Conservation (phyloP, 768 basidiomycete species). For the Termitomyces sp. region DNA sequence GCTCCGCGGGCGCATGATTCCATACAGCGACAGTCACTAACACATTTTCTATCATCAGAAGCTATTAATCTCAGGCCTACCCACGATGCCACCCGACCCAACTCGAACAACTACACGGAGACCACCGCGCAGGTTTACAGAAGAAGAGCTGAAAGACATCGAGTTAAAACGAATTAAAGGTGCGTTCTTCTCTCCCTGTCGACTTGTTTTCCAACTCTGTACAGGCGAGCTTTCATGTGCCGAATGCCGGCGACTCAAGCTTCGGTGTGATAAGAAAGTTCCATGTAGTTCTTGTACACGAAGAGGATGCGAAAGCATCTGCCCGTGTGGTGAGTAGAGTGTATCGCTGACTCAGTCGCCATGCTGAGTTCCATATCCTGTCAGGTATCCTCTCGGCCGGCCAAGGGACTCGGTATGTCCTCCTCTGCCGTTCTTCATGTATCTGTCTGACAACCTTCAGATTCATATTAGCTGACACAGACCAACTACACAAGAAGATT, state of each 20-base stretch:
- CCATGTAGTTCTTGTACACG: conserved; percentile 47
- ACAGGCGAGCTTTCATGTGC: conserved; percentile 49
- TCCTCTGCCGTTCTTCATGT: neutral
- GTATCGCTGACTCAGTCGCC: neutral
- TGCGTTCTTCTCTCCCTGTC: conserved; percentile 14
- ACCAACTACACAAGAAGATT: conserved; percentile 61
- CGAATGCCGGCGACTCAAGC: conserved; percentile 45
- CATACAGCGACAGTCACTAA: neutral
- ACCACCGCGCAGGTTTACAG: conserved; percentile 37
- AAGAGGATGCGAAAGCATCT: conserved; percentile 59
- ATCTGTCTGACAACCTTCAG: conserved; percentile 21
- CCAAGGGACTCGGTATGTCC: conserved; percentile 41
- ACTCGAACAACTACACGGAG: conserved; percentile 32
- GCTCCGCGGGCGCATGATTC: neutral
- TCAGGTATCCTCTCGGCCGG: conserved; percentile 45
- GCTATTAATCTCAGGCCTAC: neutral
- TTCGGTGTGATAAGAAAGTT: conserved; percentile 47
- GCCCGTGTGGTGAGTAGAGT: conserved; percentile 42
- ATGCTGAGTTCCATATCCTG: neutral
- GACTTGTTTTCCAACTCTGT: neutral
- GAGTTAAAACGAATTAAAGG: conserved; percentile 45
- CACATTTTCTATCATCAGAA: neutral
- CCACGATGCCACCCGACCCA: conserved; percentile 36
- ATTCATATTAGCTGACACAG: conserved; percentile 62
- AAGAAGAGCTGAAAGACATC: conserved; percentile 47